Percentiles rank a stretch among this genome's conserved stretches.
These are phyloP conservation scores for Starmerella stellata DNA, from an alignment of 805 yeast genomes.

Conservation along the genomic window DNA sequence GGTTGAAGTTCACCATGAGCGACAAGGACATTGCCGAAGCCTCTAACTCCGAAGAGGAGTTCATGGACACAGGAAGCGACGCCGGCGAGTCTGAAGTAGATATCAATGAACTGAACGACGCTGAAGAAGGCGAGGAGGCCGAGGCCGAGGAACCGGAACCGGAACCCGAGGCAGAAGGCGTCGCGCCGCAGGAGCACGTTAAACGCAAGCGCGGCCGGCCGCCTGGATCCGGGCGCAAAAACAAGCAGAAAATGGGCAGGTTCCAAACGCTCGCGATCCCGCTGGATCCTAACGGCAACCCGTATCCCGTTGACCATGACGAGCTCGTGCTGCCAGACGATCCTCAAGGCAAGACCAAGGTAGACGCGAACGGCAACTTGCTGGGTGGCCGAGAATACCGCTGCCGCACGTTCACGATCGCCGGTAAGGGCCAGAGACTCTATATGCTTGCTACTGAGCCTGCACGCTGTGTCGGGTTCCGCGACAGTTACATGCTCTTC, in stretches of 20 bases:
- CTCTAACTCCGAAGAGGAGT: background rate
- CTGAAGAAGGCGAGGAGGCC: slow-evolving; percentile 5
- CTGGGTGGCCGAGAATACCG: slow-evolving; percentile 58
- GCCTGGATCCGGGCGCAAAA: slow-evolving; percentile 16
- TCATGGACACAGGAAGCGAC: slow-evolving; percentile 1
- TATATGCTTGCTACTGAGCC: slow-evolving; percentile 93
- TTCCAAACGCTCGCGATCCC: slow-evolving; percentile 21
- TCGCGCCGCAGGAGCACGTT: slow-evolving; percentile 4
- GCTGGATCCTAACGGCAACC: slow-evolving; percentile 51
- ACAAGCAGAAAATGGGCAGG: slow-evolving; percentile 9
- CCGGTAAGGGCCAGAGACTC: slow-evolving; percentile 46
- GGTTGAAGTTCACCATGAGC: background rate
- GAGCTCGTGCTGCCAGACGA: slow-evolving; percentile 66
- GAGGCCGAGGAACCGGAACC: slow-evolving; percentile 9
- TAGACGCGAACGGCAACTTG: slow-evolving; percentile 48
- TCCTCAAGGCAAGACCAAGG: slow-evolving; percentile 57
- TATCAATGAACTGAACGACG: slow-evolving; percentile 2
- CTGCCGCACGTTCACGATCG: slow-evolving; percentile 28
- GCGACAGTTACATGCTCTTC: slow-evolving; percentile 77
- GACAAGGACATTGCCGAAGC: slow-evolving; percentile 9
- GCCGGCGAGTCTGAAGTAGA: background rate
- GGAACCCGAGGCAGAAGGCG: slow-evolving; percentile 8
- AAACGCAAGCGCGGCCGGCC: slow-evolving; percentile 18
- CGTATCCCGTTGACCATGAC: slow-evolving; percentile 46
- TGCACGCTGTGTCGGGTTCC: slow-evolving; percentile 82